phyloP scores from a whole-genome alignment of 352 stramenopile genomes.

The Phytopythium delawarense region DNA sequence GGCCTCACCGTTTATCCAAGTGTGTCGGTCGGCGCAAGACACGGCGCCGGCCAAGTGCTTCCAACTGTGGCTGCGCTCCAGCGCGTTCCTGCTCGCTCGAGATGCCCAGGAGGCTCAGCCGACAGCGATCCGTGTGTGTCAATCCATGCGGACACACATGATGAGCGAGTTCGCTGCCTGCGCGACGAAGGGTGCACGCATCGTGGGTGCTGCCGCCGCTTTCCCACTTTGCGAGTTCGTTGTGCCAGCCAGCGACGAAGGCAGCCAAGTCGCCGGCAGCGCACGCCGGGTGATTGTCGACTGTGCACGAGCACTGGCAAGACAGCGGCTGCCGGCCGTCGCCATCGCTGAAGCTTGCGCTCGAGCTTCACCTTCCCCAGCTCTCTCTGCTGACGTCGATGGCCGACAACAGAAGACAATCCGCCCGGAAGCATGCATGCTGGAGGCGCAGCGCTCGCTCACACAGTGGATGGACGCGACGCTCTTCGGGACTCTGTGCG shows the following conservation, averaged over 20 bases:
- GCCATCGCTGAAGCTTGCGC: slow-evolving; percentile 33
- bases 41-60: slow-evolving; percentile 30
- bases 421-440: slow-evolving; percentile 34
- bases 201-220: slow-evolving; percentile 15
- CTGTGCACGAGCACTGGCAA: slow-evolving; percentile 21
- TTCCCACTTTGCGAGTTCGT: slow-evolving; percentile 26
- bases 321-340: slow-evolving; percentile 11
- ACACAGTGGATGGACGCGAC: slow-evolving; percentile 38
- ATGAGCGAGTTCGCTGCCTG: slow-evolving; percentile 24
- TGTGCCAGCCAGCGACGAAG: background rate
- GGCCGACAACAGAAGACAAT: background rate
- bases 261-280: background rate
- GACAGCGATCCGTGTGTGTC: slow-evolving; percentile 13
- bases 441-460: slow-evolving; percentile 37
- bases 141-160: slow-evolving; percentile 13
- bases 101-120: slow-evolving; percentile 10
- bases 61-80: slow-evolving; percentile 26
- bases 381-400: background rate
- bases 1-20: slow-evolving; percentile 15
- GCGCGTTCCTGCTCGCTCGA: slow-evolving; percentile 17
- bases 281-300: slow-evolving; percentile 10
- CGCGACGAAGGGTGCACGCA: slow-evolving; percentile 16
- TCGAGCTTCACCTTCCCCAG: background rate
- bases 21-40: slow-evolving; percentile 33
- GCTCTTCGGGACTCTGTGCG: slow-evolving; percentile 29